Conservation (phyloP, 352 stramenopile genomes). For the Globisporangium spiculum region DNA sequence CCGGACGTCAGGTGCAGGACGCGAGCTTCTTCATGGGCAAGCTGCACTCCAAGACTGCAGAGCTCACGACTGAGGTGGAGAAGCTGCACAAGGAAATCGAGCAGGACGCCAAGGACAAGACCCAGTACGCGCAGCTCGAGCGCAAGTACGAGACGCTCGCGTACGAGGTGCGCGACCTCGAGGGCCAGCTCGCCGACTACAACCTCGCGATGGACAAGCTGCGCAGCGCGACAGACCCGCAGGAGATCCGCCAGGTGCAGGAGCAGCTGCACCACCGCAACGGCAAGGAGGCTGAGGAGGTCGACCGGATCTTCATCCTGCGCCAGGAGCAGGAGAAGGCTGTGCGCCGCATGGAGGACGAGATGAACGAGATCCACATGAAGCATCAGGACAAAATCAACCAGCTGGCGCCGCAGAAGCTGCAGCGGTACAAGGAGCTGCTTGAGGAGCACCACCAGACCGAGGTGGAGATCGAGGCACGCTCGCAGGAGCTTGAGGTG, state of each 20-base stretch:
- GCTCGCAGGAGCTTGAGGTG: conserved; percentile 65
- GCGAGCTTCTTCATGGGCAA: conserved; percentile 88
- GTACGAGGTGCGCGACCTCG: conserved; percentile 73
- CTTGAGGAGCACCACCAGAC: conserved; percentile 68
- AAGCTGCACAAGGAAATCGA: conserved; percentile 82
- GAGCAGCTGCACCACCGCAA: conserved; percentile 73
- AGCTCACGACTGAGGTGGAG: conserved; percentile 82
- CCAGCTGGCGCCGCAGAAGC: conserved; percentile 80
- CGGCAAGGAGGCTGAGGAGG: conserved; percentile 82
- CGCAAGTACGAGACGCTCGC: conserved; percentile 74
- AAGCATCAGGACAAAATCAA: conserved; percentile 89
- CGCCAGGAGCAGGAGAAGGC: conserved; percentile 80
- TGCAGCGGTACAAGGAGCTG: conserved; percentile 75
- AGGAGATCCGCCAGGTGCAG: conserved; percentile 66
- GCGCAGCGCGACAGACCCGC: conserved; percentile 59
- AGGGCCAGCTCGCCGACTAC: conserved; percentile 91
- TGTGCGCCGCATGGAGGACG: conserved; percentile 64
- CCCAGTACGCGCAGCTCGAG: conserved; percentile 85
- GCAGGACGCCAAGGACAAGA: conserved; percentile 85
- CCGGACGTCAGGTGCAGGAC: conserved; percentile 84
- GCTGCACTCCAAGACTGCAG: conserved; percentile 88
- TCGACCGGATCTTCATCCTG: conserved; percentile 87
- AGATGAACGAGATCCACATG: conserved; percentile 75
- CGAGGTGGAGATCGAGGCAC: conserved; percentile 74
- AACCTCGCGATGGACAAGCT: conserved; percentile 94